These are phyloP conservation scores for Penicillium angulare DNA, from an alignment of 495 filamentous ascomycete genomes.

Conservation along the genomic window DNA sequence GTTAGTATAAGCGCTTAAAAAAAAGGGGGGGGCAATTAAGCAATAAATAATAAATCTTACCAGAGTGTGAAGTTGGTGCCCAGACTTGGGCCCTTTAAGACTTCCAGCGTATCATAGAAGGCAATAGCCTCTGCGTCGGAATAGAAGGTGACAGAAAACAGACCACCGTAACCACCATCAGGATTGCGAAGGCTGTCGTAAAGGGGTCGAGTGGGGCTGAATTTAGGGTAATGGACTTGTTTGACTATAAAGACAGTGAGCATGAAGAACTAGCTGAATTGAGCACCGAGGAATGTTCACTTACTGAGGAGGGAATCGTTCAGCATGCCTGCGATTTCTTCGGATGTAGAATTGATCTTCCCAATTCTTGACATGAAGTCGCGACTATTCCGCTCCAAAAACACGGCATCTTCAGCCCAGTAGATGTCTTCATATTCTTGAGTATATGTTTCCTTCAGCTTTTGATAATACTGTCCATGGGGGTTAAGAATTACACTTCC, in stretches of 20 bases:
- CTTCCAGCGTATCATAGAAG: conserved; percentile 85
- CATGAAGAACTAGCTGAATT: neutral
- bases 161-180: conserved; percentile 83
- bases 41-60: no score
- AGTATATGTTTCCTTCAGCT: conserved; percentile 60
- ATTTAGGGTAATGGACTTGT: conserved; percentile 83
- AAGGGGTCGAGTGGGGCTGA: conserved; percentile 60
- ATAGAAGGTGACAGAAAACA: conserved; percentile 80
- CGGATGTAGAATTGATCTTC: conserved; percentile 82
- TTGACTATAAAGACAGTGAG: conserved; percentile 54
- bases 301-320: conserved; percentile 51
- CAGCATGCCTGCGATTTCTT: conserved; percentile 73
- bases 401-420: conserved; percentile 91
- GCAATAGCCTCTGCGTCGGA: conserved; percentile 65
- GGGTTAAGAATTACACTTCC: conserved; percentile 88
- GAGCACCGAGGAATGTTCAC: conserved; percentile 4
- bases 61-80: conserved; percentile 95
- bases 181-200: conserved; percentile 78
- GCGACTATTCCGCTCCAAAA: conserved; percentile 93
- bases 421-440: conserved; percentile 80
- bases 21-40: no score
- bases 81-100: conserved; percentile 89
- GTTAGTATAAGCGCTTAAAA: neutral
- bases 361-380: conserved; percentile 84
- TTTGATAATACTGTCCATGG: conserved; percentile 63